These are phyloP conservation scores for Bidens hawaiensis DNA, from an alignment of 140 eudicot species.

Conservation along the genomic window DNA sequence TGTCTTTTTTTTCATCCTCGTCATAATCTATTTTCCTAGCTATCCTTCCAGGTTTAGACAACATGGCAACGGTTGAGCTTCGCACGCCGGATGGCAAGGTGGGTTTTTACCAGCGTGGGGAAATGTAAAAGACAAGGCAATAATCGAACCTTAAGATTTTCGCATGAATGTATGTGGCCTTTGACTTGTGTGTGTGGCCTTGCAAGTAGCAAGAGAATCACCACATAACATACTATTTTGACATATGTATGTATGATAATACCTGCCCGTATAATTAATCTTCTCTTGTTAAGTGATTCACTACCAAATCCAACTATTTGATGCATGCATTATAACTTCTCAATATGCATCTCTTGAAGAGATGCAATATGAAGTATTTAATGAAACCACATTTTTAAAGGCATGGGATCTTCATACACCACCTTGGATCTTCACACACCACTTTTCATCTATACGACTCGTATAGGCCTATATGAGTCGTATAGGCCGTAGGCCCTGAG, in stretches of 20 bases:
- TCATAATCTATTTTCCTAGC: conserved; percentile 5
- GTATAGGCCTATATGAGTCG: no score
- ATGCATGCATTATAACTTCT: background rate
- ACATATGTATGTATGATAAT: no score
- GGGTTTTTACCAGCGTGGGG: background rate
- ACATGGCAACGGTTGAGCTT: conserved; percentile 5
- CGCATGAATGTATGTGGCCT: background rate
- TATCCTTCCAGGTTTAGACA: conserved; percentile 16
- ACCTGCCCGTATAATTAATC: background rate
- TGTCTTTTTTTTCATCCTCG: conserved; percentile 9
- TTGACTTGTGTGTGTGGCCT: conserved; percentile 1
- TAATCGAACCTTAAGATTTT: background rate
- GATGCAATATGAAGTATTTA: no score
- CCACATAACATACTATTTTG: conserved; percentile 8
- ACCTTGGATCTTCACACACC: no score
- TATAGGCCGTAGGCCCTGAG: no score
- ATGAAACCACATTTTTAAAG: no score
- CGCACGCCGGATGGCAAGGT: conserved; percentile 8
- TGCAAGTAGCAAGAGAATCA: conserved; percentile 9
- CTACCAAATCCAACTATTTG: conserved; percentile 19
- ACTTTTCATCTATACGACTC: no score
- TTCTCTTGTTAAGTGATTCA: background rate
- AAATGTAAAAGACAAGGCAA: conserved; percentile 15
- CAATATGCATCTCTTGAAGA: no score
- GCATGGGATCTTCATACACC: no score